These are phyloP conservation scores for Coemansia sp. DNA, from an alignment of 192 early-diverging fungal species.

Conservation along the genomic window DNA sequence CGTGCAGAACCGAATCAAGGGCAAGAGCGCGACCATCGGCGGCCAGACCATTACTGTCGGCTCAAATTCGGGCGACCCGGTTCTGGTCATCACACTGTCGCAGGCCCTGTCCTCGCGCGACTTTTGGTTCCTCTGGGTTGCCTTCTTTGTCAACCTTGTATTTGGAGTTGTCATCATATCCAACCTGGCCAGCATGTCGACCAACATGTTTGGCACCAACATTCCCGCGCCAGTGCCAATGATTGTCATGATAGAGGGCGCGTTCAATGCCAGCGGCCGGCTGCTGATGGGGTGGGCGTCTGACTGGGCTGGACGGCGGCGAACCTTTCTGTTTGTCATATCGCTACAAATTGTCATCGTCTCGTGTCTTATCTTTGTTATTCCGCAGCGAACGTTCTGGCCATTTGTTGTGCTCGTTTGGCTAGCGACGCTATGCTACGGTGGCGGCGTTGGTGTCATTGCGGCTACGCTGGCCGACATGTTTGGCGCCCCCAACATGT, in stretches of 20 bases:
- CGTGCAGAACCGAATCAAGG: conserved; percentile 48
- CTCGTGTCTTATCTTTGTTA: conserved; percentile 55
- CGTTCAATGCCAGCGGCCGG: conserved; percentile 60
- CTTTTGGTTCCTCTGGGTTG: conserved; percentile 61
- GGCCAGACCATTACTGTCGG: conserved; percentile 53
- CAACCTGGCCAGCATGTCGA: conserved; percentile 60
- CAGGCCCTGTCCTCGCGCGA: conserved; percentile 58
- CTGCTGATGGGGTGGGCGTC: conserved; percentile 58
- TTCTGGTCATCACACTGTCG: conserved; percentile 53
- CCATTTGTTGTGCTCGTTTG: conserved; percentile 61
- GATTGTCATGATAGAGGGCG: conserved; percentile 61
- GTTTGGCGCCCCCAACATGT: conserved; percentile 78
- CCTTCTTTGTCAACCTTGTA: conserved; percentile 63
- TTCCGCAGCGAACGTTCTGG: conserved; percentile 57
- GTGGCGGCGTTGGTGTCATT: conserved; percentile 74
- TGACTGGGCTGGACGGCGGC: conserved; percentile 62
- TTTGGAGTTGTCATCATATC: conserved; percentile 65
- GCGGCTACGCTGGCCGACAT: conserved; percentile 73
- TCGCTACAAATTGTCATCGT: conserved; percentile 60
- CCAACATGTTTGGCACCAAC: conserved; percentile 54
- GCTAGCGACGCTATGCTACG: conserved; percentile 67
- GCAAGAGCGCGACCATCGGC: conserved; percentile 41
- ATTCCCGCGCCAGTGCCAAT: conserved; percentile 27
- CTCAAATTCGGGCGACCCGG: conserved; percentile 53
- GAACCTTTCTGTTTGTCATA: conserved; percentile 63